Evolutionary conservation across 2,329 filamentous ascomycete genomes (phyloP), one percentile per base, ranked within the genome.

Genomic region (Elsinoe perseae): DNA sequence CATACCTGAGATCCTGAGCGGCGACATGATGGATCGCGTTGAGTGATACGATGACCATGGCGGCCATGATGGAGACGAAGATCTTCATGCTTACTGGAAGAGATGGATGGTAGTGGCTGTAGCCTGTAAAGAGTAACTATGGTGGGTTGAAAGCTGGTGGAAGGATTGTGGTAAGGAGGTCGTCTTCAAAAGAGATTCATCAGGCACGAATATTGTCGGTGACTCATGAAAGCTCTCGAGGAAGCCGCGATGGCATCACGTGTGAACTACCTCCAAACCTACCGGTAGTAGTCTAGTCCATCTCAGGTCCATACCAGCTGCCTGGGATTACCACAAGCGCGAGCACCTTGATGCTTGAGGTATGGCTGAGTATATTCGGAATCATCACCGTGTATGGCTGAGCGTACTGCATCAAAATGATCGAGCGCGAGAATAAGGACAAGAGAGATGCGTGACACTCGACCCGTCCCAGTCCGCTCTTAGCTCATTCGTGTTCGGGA

Each of bases 1-100:
- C 44, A 18, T 21, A 52, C 48, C 48, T 52, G 25, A 52, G 25
- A 36, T 38, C 48, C 32, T 52, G 48, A 18, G 48, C 48, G 21
- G 48, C 43, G 18, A 23, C 43, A 28, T 30, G 6, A 20, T 9
- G 14, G 20, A 30, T 36, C 32, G 32, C n/a, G 32, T 14, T 14
- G 5, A 36, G 12, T n/a, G n/a, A 38, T 38, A 16, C 34, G 34
- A 8, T 38, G 40, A 21, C 48, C 30, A 52, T 2, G 30, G 20
- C 16, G 27, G 30, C 48, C 28, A 52, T 28, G 18, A 28, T 2
- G 1, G 28, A 12, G 16, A 16, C 4, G 16, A 25, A 12, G 30
- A 14, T 20, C 20, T 32, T 36, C 48, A 52, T 52, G 30, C 28
- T 52, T 28, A 2, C 7, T 3, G 28, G 48, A 52, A 38, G 7